Base-by-base conservation (phyloP, 148 eudicot species). In the Rhododendron vialii region DNA sequence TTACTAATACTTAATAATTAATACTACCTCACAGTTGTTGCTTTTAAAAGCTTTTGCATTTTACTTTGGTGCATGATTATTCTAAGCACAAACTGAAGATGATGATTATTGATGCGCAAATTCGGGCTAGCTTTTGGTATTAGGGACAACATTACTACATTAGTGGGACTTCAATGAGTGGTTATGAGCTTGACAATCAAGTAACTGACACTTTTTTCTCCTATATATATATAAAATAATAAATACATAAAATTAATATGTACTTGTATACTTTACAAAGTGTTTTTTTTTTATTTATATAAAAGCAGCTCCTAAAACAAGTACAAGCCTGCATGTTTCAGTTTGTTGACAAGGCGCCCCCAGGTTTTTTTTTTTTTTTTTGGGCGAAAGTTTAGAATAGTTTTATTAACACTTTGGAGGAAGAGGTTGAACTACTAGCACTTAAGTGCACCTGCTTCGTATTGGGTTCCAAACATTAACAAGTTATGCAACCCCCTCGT, bases 71-170 rank as follows among this genome's bases (percentile, higher is more conserved):
- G 8, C 7, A 5, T 43, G 55, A 45, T 78, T 43, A 22, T 41
- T 22, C 26, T 43, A 78, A 43, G 51, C 50, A 38, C 12, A 43
- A 20, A 8, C 69, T 24, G 69, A 24, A 22, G n/a, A 9, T 77
- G n/a, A 43, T 78, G 50, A 77, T 78, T 43, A 78, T 77, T 3
- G 50, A 78, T 78, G 81, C 81, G 26, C 53, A 24, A 78, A 78
- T 78, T 78, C 55, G 81, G 81, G 30, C 2, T 10, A 10, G 30
- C 53, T 78, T 78, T 78, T n/a, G 81, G 47, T 48, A 11, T 78
- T 22, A 24, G 47, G 81, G 81, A 78, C 81, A 78, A 45, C 55
- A 65, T 78, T 45, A 78, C 55, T 24, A 45, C 55, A n/a, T 12
- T 45, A 45, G 47, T 22, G 81, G 24, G 53, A 8, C 18, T 78